phyloP scores from a whole-genome alignment of 2,329 filamentous ascomycete genomes.

The Paracamarosporium sp. region DNA sequence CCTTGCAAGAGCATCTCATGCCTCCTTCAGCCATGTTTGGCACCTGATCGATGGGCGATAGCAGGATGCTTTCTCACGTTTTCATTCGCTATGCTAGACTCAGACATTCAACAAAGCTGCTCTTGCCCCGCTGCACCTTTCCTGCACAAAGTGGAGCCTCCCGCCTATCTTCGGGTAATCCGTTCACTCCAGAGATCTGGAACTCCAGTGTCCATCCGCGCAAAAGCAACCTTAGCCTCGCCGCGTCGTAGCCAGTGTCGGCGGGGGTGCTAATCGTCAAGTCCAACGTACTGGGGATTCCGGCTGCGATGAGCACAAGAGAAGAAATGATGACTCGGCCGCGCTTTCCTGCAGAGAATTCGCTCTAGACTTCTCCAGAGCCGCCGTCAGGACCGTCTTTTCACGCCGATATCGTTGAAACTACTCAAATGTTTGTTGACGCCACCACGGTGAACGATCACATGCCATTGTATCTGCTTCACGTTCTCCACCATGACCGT shows the following conservation, averaged over 20 bases:
- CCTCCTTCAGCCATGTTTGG: slow-evolving; percentile 16
- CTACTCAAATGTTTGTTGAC: background rate
- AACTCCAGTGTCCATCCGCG: background rate
- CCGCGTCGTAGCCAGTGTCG: background rate
- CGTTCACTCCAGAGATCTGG: slow-evolving; percentile 1
- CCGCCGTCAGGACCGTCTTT: background rate
- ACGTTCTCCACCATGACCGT: background rate
- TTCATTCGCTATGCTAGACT: slow-evolving; percentile 31
- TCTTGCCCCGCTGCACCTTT: slow-evolving; percentile 32
- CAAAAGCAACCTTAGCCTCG: background rate
- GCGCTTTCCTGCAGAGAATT: background rate
- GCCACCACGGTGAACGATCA: background rate
- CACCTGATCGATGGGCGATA: slow-evolving; percentile 34
- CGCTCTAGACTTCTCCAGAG: background rate
- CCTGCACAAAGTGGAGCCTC: slow-evolving; percentile 11
- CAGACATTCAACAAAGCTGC: slow-evolving; percentile 26
- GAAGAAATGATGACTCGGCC: background rate
- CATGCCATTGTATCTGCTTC: too few relatives aligned
- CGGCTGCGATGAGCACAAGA: background rate
- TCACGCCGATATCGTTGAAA: background rate
- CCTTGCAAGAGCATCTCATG: slow-evolving; percentile 19
- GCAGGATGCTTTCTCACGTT: background rate
- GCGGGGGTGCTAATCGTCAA: background rate
- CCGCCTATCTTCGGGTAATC: background rate
- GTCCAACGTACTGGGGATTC: background rate